Conservation (phyloP, 805 yeast genomes). For the Candida saitoana region DNA sequence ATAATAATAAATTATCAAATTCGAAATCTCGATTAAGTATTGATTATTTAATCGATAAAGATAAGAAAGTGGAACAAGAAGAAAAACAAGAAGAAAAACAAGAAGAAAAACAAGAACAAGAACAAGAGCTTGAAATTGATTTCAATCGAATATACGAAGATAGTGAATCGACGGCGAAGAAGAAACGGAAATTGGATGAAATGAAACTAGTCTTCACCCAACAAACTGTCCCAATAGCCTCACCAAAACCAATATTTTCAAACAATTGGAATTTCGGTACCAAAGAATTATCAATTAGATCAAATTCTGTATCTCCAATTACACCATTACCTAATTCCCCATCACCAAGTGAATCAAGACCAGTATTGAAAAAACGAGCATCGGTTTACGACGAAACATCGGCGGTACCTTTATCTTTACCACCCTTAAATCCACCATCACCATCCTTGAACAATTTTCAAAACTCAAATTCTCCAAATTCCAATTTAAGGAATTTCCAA, state of each 20-base stretch:
- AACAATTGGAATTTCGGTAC: slow-evolving; percentile 7
- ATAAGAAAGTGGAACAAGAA: neutral
- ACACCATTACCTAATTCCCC: neutral
- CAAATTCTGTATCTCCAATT: slow-evolving; percentile 8
- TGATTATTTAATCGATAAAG: slow-evolving; percentile 15
- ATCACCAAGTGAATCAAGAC: slow-evolving; percentile 1
- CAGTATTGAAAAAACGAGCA: neutral
- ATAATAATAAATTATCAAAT: slow-evolving; percentile 16
- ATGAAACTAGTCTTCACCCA: neutral
- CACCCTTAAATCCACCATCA: slow-evolving; percentile 38
- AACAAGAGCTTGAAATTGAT: neutral
- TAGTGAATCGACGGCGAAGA: neutral
- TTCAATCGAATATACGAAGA: neutral
- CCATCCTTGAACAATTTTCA: slow-evolving; percentile 34
- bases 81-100: neutral
- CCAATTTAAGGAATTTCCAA: slow-evolving; percentile 33
- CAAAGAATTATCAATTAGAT: neutral
- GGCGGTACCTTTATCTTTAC: slow-evolving; percentile 12
- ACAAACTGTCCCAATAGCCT: neutral
- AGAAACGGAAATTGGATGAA: neutral
- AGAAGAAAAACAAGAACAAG: neutral
- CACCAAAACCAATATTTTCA: slow-evolving; percentile 3
- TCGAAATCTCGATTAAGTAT: slow-evolving; percentile 16
- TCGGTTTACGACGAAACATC: slow-evolving; percentile 2
- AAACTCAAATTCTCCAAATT: slow-evolving; percentile 7